A percentile compares a stretch with the other conserved stretches of the same genome.
Evolutionary conservation across 2,329 filamentous ascomycete species (phyloP).

Genomic region (Sclerotinia sclerotiorum): DNA sequence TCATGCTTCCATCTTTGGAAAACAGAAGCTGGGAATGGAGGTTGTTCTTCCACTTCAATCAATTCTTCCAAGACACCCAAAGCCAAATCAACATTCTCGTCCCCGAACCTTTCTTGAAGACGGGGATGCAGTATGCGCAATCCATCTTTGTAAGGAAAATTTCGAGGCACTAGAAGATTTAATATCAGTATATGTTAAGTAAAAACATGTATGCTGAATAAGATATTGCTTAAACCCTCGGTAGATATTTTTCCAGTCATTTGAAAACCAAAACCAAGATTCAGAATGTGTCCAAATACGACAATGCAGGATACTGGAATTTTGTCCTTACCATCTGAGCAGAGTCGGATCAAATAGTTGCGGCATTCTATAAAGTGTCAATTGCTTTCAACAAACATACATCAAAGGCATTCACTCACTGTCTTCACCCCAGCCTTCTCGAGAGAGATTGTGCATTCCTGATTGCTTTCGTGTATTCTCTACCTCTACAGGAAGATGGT

Average conservation of each 20-base stretch:
- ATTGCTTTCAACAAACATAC: not conserved
- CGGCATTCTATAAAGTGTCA: constrained; percentile 44
- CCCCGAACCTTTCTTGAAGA: constrained; percentile 47
- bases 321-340: constrained; percentile 28
- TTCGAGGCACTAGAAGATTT: constrained; percentile 45
- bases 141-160: constrained; percentile 49
- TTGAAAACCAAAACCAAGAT: not conserved
- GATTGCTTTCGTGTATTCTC: constrained; percentile 23
- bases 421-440: constrained; percentile 30
- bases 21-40: constrained; percentile 48
- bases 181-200: not conserved
- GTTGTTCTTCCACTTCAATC: constrained; percentile 48
- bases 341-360: constrained; percentile 48
- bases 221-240: no score
- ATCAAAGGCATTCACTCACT: constrained; percentile 21
- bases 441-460: constrained; percentile 26
- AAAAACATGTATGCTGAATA: not conserved
- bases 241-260: not conserved
- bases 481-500: constrained; percentile 23
- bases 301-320: not conserved
- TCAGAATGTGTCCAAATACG: not conserved
- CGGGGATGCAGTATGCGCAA: constrained; percentile 47
- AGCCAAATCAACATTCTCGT: constrained; percentile 47
- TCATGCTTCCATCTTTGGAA: constrained; percentile 50
- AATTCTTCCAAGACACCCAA: constrained; percentile 49